These are phyloP conservation scores for Penicillium longicatenatum DNA, from an alignment of 495 filamentous ascomycete species.

Conservation along the genomic window DNA sequence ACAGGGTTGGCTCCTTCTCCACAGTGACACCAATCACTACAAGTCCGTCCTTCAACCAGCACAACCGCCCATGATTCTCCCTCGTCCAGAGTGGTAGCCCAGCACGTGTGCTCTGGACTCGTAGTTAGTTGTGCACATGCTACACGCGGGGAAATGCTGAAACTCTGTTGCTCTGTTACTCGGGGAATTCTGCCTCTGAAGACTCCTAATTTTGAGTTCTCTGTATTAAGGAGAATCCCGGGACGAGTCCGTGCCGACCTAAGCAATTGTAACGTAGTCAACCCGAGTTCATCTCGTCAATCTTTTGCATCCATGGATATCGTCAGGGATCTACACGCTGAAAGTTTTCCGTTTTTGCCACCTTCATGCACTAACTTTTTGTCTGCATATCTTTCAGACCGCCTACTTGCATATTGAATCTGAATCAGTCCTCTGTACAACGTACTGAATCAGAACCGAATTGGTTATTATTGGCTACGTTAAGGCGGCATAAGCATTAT, in stretches of 20 bases:
- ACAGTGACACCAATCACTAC: background rate
- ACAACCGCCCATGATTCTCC: background rate
- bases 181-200: no score
- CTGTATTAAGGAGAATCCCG: background rate
- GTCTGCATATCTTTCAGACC: background rate
- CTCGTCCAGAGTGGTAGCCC: slow-evolving; percentile 32
- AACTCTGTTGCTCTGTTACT: no score
- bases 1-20: background rate
- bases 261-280: background rate
- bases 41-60: background rate
- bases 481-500: background rate
- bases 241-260: background rate
- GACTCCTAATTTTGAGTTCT: background rate
- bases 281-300: background rate
- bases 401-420: no score
- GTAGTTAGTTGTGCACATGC: background rate
- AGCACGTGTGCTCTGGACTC: slow-evolving; percentile 34
- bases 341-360: background rate
- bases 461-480: background rate
- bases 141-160: background rate
- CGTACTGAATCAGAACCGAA: no score
- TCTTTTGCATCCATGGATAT: background rate
- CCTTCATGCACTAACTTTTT: background rate
- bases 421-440: no score
- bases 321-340: background rate